phyloP scores from a whole-genome alignment of 345 rosid genomes.

The Arabidopsis arenosa region DNA sequence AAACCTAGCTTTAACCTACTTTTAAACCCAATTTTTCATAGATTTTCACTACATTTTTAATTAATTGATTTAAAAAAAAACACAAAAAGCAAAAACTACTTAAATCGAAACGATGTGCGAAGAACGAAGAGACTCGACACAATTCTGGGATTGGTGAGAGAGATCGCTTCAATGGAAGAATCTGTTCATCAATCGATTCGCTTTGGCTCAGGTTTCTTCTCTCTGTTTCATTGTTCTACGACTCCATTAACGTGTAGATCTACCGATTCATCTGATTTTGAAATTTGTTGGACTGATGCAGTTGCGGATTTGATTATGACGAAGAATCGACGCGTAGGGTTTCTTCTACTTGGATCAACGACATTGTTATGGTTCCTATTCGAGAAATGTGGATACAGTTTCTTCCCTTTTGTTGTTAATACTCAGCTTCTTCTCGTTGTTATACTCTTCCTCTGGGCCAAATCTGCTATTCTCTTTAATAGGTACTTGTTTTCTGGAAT shows the following conservation, averaged over 20 bases:
- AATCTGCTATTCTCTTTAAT: conserved; percentile 94
- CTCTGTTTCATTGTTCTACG: background rate
- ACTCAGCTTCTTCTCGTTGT: conserved; percentile 64
- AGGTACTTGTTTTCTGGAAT: conserved; percentile 52
- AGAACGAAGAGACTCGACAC: background rate
- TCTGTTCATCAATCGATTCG: background rate
- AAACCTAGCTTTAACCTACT: background rate
- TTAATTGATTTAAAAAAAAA: background rate
- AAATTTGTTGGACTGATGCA: conserved; percentile 28
- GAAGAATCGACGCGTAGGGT: conserved; percentile 64
- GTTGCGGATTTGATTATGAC: conserved; percentile 77
- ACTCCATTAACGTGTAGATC: conserved; percentile 11
- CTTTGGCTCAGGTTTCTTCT: conserved; percentile 31
- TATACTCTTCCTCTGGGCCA: conserved; percentile 92
- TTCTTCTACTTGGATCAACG: conserved; percentile 56
- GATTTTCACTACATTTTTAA: background rate
- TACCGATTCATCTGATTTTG: conserved; percentile 15
- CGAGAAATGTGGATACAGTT: conserved; percentile 73
- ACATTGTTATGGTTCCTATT: conserved; percentile 75
- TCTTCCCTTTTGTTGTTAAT: conserved; percentile 65
- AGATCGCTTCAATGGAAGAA: conserved; percentile 6
- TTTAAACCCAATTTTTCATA: background rate
- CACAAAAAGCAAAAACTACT: background rate
- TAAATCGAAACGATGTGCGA: background rate
- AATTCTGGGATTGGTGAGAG: conserved; percentile 2